Base-by-base conservation (phyloP, 2,329 filamentous ascomycete genomes). In the Xylaria hypoxylon region DNA sequence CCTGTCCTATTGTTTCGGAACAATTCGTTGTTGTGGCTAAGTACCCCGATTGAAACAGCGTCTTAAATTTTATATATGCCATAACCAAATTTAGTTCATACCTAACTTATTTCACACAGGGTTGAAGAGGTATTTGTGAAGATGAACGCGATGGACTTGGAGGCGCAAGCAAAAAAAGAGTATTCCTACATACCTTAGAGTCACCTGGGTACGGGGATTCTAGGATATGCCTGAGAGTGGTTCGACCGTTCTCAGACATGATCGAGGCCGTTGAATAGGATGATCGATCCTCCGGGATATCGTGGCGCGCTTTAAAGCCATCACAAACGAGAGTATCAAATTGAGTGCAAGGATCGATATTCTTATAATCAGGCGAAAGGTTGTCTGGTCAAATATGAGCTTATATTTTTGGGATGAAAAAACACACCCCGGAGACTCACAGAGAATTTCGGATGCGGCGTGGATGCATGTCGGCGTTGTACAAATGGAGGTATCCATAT, bases 311-410 rank as follows among this genome's bases (percentile, higher is more conserved):
- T 59, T 85, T 81, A 86, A 89, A 92, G 11, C 90, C 90, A 62
- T 88, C 89, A 71, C 90, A 92, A 22, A 88, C 88, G 62, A 89
- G 84, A 74, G 89, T 82, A 66, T 91, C 88, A 66, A 93, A 93
- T 73, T 92, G 79, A n/a, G 82, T 85, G 72, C 90, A 93, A 1
- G 90, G 86, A 74, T 92, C 89, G 44, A 92, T 80, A 2, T 86
- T 77, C 65, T 86, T 81, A 76, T 91, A 89, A 57, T 88, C 80
- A 7, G 88, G 85, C 17, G 87, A 86, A 15, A 91, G 78, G 65
- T 88, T 90, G 69, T 87, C 76, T 77, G 19, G 6, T 38, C 11
- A 38, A 48, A 13, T 33, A 38, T 68, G 40, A 70, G 68, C 24
- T 44, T 42, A 47, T 40, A 7, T 59, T 3, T 24, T 24, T 13